phyloP scores from a whole-genome alignment of 257 asterid genomes.

The Solanum tarapatanum region DNA sequence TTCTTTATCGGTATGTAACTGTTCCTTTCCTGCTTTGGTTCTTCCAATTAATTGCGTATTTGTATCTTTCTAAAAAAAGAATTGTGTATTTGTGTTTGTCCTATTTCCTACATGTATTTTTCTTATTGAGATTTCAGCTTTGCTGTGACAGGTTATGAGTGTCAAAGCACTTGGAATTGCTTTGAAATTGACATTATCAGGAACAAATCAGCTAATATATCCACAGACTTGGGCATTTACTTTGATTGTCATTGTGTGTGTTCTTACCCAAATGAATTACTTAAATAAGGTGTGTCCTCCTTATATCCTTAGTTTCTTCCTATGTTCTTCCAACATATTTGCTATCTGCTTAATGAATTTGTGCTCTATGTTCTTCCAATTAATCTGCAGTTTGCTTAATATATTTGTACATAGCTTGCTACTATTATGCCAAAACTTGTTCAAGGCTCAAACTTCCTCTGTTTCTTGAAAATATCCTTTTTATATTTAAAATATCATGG shows the following conservation, averaged over 20 bases:
- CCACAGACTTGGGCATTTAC: slow-evolving; percentile 91
- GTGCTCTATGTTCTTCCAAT: not conserved
- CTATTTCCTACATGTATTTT: not conserved
- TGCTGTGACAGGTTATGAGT: slow-evolving; percentile 75
- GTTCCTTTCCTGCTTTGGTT: not conserved
- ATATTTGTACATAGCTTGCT: not conserved
- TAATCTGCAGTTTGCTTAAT: not conserved
- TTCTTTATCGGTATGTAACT: slow-evolving; percentile 79
- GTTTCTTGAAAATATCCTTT: not conserved
- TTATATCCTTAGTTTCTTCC: not conserved
- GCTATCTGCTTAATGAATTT: not conserved
- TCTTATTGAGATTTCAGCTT: not conserved
- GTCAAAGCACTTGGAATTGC: slow-evolving; percentile 93
- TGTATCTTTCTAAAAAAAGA: not conserved
- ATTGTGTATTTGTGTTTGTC: not conserved
- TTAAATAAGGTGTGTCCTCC: slow-evolving; percentile 58
- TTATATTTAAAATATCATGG: not conserved
- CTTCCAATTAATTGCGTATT: not conserved
- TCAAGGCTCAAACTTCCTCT: not conserved
- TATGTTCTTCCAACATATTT: not conserved
- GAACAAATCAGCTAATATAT: slow-evolving; percentile 75
- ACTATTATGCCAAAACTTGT: not conserved
- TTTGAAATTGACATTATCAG: slow-evolving; percentile 78
- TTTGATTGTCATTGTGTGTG: slow-evolving; percentile 53
- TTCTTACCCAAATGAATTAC: slow-evolving; percentile 86